phyloP scores from a whole-genome alignment of 1,284 basidiomycete genomes.

The Mycena sp. region DNA sequence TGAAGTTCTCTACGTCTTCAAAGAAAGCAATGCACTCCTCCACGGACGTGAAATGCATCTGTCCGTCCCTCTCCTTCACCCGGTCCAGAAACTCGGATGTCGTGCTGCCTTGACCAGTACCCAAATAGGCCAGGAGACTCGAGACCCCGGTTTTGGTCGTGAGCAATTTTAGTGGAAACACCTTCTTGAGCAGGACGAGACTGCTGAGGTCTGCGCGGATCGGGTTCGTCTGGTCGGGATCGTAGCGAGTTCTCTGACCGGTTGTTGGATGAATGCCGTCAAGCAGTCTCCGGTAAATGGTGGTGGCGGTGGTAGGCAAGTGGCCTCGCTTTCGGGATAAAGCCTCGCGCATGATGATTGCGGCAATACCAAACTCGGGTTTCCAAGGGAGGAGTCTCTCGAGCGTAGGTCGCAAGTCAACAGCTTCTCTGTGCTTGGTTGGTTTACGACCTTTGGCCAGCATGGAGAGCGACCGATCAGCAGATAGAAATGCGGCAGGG shows the following conservation, averaged over 20 bases:
- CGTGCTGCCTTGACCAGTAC: slow-evolving; percentile 10
- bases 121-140: slow-evolving; percentile 23
- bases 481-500: background rate
- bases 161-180: background rate
- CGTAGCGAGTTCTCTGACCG: background rate
- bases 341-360: slow-evolving; percentile 22
- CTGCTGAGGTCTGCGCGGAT: slow-evolving; percentile 20
- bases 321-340: background rate
- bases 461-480: background rate
- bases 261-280: slow-evolving; percentile 8
- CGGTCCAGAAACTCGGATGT: slow-evolving; percentile 4
- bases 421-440: background rate
- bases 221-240: slow-evolving; percentile 25
- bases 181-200: background rate
- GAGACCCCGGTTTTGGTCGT: slow-evolving; percentile 9
- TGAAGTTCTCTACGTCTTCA: background rate
- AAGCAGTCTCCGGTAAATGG: slow-evolving; percentile 4
- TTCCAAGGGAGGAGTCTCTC: background rate
- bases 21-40: background rate
- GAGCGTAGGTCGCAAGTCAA: background rate
- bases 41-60: slow-evolving; percentile 7
- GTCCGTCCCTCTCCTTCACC: background rate
- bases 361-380: slow-evolving; percentile 16
- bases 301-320: background rate
- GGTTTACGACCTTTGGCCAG: background rate